These are phyloP conservation scores for Nematocida sp. DNA, from an alignment of 371 early-diverging fungal genomes.

Conservation along the genomic window DNA sequence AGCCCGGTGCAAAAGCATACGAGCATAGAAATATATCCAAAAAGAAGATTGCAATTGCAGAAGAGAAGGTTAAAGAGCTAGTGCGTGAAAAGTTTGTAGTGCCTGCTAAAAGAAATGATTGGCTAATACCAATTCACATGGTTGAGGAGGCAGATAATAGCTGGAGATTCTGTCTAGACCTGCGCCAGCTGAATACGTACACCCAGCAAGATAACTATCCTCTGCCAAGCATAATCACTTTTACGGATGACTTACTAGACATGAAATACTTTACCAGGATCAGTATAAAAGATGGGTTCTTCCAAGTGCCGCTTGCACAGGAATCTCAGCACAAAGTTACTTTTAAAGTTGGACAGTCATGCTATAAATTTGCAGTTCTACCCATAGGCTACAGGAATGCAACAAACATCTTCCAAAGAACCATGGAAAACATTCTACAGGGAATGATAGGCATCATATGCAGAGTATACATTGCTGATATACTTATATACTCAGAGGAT, in stretches of 20 bases:
- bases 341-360: not conserved
- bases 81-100: not conserved
- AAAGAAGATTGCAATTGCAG: too few relatives aligned
- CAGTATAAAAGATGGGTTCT: not conserved
- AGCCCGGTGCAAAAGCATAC: too few relatives aligned
- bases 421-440: constrained; percentile 46
- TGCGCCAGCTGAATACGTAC: not conserved
- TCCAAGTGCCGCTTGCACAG: not conserved
- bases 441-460: constrained; percentile 21
- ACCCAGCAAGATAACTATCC: not conserved
- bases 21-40: too few relatives aligned
- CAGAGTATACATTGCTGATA: constrained; percentile 52
- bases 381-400: constrained; percentile 52
- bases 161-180: not conserved
- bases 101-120: not conserved
- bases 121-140: not conserved
- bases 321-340: not conserved
- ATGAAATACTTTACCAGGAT: not conserved
- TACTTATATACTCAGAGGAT: constrained; percentile 22
- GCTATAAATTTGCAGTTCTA: constrained; percentile 13
- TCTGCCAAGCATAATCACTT: not conserved
- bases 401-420: constrained; percentile 50
- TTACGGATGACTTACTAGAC: not conserved
- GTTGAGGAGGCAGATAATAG: not conserved
- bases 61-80: not conserved